Evolutionary conservation across 768 basidiomycete species (phyloP), one percentile per base, ranked within the genome.

Genomic region (Lentinula guzmanii): DNA sequence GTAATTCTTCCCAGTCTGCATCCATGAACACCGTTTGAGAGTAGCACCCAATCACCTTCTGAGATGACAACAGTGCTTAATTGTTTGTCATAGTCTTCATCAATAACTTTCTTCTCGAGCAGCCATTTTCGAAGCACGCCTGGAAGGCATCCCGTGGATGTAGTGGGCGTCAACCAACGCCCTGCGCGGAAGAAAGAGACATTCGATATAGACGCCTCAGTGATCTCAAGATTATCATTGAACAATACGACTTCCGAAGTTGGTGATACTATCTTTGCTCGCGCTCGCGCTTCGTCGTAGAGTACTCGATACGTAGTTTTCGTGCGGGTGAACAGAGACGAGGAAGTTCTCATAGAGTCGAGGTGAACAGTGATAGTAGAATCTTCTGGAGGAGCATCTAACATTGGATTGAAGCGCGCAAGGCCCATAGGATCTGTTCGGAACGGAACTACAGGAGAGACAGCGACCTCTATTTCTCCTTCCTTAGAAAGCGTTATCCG

Each of bases 1-100:
- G 68, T 67, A 48, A 82, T 74, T 62, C 69, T 78, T 10, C 86
- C 90, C 34, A 90, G 65, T 37, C 80, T 78, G 71, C 89, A 90
- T 33, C 90, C 90, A 64, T 79, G 79, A 4, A 90, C 84, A 7
- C 85, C 86, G 67, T 93, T 93, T 69, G 86, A 89, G 39, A 90
- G 72, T 41, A 93, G 76, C 1, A 89, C 82, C 75, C 75, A 81
- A 64, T 91, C 89, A n/a, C 84, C 83, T 13, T 77, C 68, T 51
- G 70, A 64, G 28, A 90, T 70, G 51, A 68, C 71, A 24, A 76
- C 73, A 63, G 72, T 76, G 11, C 69, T 78, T 58, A 90, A 63
- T 18, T 73, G 68, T 18, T 74, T 71, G 10, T 76, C 72, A 18
- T 69, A 70, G 34, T 80, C 84, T 68, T 89, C 87, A 7, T 72